These are phyloP conservation scores for Penicillium paxilli DNA, from an alignment of 495 filamentous ascomycete genomes.

Conservation along the genomic window DNA sequence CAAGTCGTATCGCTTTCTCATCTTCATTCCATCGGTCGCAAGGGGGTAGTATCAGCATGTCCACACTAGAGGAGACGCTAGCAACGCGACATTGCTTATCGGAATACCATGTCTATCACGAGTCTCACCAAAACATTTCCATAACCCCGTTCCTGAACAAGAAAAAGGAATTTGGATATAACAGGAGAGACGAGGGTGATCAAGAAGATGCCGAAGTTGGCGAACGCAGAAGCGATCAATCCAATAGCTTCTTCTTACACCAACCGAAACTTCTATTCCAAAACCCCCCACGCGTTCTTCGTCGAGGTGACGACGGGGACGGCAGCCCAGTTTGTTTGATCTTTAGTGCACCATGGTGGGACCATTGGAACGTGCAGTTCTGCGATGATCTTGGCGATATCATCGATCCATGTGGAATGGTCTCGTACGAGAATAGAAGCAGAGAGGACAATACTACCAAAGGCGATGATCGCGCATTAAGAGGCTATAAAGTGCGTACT, in stretches of 20 bases:
- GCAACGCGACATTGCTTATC: constrained; percentile 5
- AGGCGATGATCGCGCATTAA: constrained; percentile 8
- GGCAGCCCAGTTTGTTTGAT: constrained; percentile 13
- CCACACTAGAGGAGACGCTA: constrained; percentile 2
- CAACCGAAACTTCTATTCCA: constrained; percentile 9
- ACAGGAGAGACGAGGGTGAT: neutral
- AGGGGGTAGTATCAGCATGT: constrained; percentile 8
- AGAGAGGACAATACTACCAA: constrained; percentile 8
- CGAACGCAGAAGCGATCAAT: neutral
- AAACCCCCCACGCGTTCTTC: constrained; percentile 12
- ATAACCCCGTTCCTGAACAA: constrained; percentile 8
- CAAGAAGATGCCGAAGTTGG: neutral
- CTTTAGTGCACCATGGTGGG: constrained; percentile 7
- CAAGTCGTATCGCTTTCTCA: too few relatives aligned
- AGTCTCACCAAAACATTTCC: constrained; percentile 7
- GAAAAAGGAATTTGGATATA: constrained; percentile 10
- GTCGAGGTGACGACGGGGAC: constrained; percentile 4
- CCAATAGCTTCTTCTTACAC: constrained; percentile 19
- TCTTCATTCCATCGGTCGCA: neutral
- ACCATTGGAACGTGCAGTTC: constrained; percentile 15
- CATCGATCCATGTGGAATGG: constrained; percentile 17
- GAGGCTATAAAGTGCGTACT: constrained; percentile 17
- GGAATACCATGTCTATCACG: constrained; percentile 16
- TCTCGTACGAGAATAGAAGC: constrained; percentile 14
- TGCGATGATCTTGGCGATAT: neutral